phyloP scores from a whole-genome alignment of 2,329 filamentous ascomycete genomes.

The Trichoderma semiorbis region DNA sequence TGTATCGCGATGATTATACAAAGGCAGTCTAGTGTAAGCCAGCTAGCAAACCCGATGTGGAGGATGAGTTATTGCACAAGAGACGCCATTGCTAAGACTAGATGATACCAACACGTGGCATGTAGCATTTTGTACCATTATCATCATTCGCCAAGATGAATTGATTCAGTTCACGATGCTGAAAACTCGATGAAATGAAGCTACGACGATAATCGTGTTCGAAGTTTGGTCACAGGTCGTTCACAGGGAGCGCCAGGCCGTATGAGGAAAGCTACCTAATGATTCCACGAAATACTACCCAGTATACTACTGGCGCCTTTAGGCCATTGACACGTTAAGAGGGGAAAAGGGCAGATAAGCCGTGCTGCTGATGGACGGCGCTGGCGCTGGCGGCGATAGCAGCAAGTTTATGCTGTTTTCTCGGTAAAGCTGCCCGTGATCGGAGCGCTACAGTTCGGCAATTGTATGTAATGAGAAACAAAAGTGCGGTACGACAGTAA shows the following conservation, averaged over 20 bases:
- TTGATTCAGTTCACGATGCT: neutral
- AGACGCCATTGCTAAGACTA: neutral
- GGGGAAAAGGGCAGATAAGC: neutral
- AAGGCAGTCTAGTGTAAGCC: neutral
- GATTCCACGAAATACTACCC: neutral
- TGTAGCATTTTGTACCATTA: neutral
- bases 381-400: neutral
- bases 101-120: neutral
- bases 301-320: neutral
- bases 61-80: neutral
- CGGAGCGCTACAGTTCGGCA: neutral
- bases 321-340: neutral
- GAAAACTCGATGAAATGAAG: neutral
- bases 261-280: slow-evolving; percentile 8
- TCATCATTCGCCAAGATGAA: neutral
- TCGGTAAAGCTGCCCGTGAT: neutral
- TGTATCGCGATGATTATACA: neutral
- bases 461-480: neutral
- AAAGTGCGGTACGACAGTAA: neutral
- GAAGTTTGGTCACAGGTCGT: neutral
- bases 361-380: neutral
- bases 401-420: neutral
- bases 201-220: neutral
- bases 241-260: neutral
- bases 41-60: neutral